Conservation (phyloP, 2,329 filamentous ascomycete species). For the Stachybotrys echinatus region DNA sequence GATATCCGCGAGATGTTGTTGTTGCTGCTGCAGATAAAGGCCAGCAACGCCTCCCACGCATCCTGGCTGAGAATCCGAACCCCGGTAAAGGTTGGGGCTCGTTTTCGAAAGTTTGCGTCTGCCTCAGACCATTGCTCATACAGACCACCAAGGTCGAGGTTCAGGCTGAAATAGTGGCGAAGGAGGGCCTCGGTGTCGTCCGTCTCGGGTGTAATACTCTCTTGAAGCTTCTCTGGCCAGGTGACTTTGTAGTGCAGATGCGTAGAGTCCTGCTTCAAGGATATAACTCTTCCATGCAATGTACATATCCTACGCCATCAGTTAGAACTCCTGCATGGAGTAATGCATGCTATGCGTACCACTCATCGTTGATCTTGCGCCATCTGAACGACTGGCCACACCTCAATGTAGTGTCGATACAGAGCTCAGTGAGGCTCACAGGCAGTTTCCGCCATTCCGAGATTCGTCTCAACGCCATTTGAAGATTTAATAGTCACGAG, state of each 20-base stretch:
- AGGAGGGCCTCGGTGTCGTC: constrained; percentile 73
- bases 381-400: constrained; percentile 97
- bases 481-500: background rate
- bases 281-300: constrained; percentile 78
- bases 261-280: constrained; percentile 73
- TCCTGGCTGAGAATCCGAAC: constrained; percentile 92
- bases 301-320: constrained; percentile 66
- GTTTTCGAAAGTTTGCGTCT: constrained; percentile 84
- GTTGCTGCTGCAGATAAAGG: constrained; percentile 98
- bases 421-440: constrained; percentile 76
- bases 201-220: constrained; percentile 16
- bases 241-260: constrained; percentile 76
- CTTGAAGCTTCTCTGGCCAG: constrained; percentile 37
- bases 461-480: background rate
- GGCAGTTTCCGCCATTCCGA: constrained; percentile 84
- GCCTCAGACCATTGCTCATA: constrained; percentile 83
- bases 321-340: constrained; percentile 4
- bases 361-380: constrained; percentile 80
- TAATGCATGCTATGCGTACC: constrained; percentile 42
- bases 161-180: constrained; percentile 81
- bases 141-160: constrained; percentile 66
- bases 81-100: constrained; percentile 81
- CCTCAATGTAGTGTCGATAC: constrained; percentile 87
- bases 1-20: constrained; percentile 96
- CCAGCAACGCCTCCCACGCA: constrained; percentile 88